Base-by-base conservation (phyloP, 768 basidiomycete genomes). In the Termitomyces bulborhizus region DNA sequence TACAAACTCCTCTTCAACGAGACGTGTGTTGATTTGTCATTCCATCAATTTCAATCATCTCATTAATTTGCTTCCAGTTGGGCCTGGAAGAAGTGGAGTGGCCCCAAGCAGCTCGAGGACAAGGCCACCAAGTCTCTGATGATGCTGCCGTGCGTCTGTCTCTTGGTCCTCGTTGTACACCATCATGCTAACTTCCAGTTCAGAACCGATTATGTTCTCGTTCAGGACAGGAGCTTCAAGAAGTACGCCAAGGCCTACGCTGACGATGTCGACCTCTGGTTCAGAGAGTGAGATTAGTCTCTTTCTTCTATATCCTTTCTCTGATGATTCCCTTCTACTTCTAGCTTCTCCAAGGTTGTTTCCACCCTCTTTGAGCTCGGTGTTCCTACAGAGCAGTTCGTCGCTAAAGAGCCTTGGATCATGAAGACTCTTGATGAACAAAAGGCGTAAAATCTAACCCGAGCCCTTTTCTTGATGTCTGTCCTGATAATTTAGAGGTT, bases 21-120 rank as follows among this genome's bases (percentile, higher is more conserved):
- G 78, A 91, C 84, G 82, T 89, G 71, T 60, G 71, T 65, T 44
- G 41, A 27, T 44, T 5, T 29, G 4, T 24, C 0, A 1, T 24
- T 4, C 53, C 8, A 1, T 45, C 9, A 27, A 51, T 8, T 4
- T 47, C 32, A 16, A 18, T 21, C 3, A 26, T n/a, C 50, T 62
- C 24, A 65, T 9, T 36, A 9, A 27, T 15, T 21, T 31, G 16
- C 48, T 46, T 6, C 12, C 16, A 83, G 81, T 55, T 92, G 90
- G 90, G 78, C 84, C n/a, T 96, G 94, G 94, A 88, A 81, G 73
- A 96, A 94, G 72, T 98, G 96, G 93, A 73, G 75, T 58, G 95
- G 92, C 51, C 93, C 94, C 21, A 93, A 93, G 75, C 95, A 97
- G 74, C 85, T 88, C 55, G 85, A 90, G 71, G 96, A 98, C 75